These are phyloP conservation scores for Radiomyces spectabilis DNA, from an alignment of 192 early-diverging fungal species.

Conservation along the genomic window DNA sequence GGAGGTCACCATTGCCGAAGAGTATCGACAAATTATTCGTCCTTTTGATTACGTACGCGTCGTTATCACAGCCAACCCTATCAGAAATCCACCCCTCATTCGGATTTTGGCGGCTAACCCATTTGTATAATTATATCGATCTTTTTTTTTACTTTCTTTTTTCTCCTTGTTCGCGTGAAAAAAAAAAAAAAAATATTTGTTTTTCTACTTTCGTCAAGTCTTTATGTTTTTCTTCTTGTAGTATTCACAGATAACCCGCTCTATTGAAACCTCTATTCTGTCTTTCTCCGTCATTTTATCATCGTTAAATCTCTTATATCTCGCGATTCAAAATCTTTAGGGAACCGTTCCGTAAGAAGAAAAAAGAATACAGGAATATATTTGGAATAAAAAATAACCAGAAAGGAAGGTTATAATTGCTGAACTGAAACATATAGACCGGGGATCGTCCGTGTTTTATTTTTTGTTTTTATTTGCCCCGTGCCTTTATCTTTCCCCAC, in stretches of 20 bases:
- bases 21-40: constrained; percentile 18
- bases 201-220: neutral
- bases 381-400: too few relatives aligned
- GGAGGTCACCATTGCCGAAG: constrained; percentile 6
- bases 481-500: too few relatives aligned
- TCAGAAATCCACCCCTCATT: constrained; percentile 37
- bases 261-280: too few relatives aligned
- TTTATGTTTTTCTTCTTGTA: neutral
- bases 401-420: too few relatives aligned
- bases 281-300: neutral
- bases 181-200: neutral
- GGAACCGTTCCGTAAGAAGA: too few relatives aligned
- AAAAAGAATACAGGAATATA: too few relatives aligned
- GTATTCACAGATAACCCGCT: too few relatives aligned
- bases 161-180: too few relatives aligned
- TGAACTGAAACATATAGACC: too few relatives aligned
- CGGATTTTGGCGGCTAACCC: constrained; percentile 43
- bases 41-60: constrained; percentile 37
- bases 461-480: too few relatives aligned
- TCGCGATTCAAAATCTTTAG: neutral
- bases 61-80: constrained; percentile 34
- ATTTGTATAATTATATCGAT: constrained; percentile 13
- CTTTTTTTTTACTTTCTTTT: too few relatives aligned
- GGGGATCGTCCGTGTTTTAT: too few relatives aligned
- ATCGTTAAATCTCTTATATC: neutral